These are phyloP conservation scores for Mikania micrantha DNA, from an alignment of 129 eudicot species.

Conservation along the genomic window DNA sequence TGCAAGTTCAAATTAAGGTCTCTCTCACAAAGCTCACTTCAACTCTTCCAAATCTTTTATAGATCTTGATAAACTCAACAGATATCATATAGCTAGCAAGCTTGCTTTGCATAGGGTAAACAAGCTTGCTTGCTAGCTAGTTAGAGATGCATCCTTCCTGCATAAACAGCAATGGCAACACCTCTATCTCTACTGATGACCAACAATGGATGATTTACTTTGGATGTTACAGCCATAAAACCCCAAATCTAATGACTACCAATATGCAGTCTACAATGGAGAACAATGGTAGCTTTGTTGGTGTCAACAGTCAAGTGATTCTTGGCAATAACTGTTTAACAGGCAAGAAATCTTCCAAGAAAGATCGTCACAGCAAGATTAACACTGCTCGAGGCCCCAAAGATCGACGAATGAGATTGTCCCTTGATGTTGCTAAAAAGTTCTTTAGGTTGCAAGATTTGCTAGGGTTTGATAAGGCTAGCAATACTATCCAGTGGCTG, in stretches of 20 bases:
- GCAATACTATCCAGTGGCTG: slow-evolving; percentile 82
- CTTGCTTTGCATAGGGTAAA: too few species aligned
- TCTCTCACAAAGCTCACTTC: slow-evolving; percentile 3
- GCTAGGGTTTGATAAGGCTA: slow-evolving; percentile 70
- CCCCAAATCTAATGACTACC: not conserved
- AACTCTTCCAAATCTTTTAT: slow-evolving; percentile 4
- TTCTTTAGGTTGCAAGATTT: slow-evolving; percentile 73
- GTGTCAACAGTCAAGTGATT: not conserved
- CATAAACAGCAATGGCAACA: not conserved
- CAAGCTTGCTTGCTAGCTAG: too few species aligned
- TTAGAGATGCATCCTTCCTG: slow-evolving; percentile 4
- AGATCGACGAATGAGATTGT: slow-evolving; percentile 85
- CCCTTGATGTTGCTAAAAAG: slow-evolving; percentile 65
- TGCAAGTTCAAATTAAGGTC: slow-evolving; percentile 4
- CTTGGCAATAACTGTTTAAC: not conserved
- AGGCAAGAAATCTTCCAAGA: slow-evolving; percentile 23
- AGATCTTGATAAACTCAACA: not conserved
- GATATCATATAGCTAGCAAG: too few species aligned
- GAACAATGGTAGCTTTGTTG: not conserved
- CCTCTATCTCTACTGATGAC: not conserved
- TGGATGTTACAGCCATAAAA: not conserved
- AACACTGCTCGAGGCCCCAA: slow-evolving; percentile 76
- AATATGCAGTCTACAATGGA: slow-evolving; percentile 9
- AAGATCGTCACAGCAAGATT: slow-evolving; percentile 91
- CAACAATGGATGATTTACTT: too few species aligned